Conservation (phyloP, 2,329 filamentous ascomycete species). For the Aureobasidium lini region DNA sequence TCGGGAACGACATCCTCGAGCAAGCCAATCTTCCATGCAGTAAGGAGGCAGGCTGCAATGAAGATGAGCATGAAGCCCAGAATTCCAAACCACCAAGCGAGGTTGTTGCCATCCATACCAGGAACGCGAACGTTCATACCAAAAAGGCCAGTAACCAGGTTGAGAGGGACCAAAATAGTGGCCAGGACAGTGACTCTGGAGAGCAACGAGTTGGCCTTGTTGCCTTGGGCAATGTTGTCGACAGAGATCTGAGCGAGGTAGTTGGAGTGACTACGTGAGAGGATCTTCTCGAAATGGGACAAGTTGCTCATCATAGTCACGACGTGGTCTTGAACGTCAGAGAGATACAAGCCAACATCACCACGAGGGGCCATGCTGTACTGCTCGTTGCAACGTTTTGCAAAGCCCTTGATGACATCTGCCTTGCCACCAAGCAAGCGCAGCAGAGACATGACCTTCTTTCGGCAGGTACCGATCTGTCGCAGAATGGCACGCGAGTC, state of each 20-base stretch:
- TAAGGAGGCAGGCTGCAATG: conserved; percentile 31
- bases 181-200: conserved; percentile 93
- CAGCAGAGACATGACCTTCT: conserved; percentile 90
- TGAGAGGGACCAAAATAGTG: conserved; percentile 92
- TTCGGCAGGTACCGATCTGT: conserved; percentile 81
- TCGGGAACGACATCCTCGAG: conserved; percentile 2
- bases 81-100: conserved; percentile 56
- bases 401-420: conserved; percentile 96
- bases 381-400: conserved; percentile 96
- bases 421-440: conserved; percentile 92
- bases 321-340: conserved; percentile 98
- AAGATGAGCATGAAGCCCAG: conserved; percentile 47
- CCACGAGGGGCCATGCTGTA: conserved; percentile 92
- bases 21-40: conserved; percentile 37
- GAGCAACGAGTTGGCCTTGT: conserved; percentile 77
- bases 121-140: conserved; percentile 82
- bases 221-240: conserved; percentile 82
- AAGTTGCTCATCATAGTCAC: conserved; percentile 98
- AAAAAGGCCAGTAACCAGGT: conserved; percentile 79
- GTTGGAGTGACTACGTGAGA: conserved; percentile 88
- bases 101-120: conserved; percentile 40
- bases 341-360: conserved; percentile 92
- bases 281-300: conserved; percentile 94
- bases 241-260: conserved; percentile 93
- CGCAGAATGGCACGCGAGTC: conserved; percentile 83